phyloP scores from a whole-genome alignment of 129 eudicot genomes.

The Artemisia argyi region DNA sequence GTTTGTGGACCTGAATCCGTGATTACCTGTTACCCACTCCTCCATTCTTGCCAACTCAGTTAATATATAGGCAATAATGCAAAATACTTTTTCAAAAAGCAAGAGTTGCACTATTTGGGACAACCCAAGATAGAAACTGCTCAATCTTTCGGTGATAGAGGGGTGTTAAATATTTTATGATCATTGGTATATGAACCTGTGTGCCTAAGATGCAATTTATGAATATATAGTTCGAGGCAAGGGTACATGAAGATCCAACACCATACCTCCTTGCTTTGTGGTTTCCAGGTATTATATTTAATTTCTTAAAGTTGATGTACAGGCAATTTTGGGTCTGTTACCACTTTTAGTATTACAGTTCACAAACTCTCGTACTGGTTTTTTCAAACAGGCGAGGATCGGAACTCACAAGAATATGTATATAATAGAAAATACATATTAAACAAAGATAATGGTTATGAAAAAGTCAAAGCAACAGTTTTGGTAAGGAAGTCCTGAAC shows the following conservation, averaged over 20 bases:
- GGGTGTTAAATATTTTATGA: background rate
- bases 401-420: constrained; percentile 21
- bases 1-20: background rate
- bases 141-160: background rate
- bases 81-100: background rate
- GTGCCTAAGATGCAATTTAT: constrained; percentile 19
- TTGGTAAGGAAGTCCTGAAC: constrained; percentile 47
- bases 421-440: constrained; percentile 13
- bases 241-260: constrained; percentile 47
- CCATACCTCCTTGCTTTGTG: constrained; percentile 71
- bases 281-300: constrained; percentile 46
- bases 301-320: background rate
- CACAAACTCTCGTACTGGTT: background rate
- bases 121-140: too few species aligned
- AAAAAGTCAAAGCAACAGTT: constrained; percentile 55
- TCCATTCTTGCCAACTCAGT: too few species aligned
- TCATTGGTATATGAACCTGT: constrained; percentile 1
- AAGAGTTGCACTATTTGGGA: too few species aligned
- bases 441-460: constrained; percentile 17
- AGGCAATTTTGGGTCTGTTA: constrained; percentile 10
- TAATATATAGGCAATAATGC: background rate
- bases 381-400: constrained; percentile 26
- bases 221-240: constrained; percentile 33
- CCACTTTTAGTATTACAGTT: background rate
- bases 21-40: too few species aligned